These are phyloP conservation scores for Nemophila menziesii DNA, from an alignment of 257 asterid genomes.

Conservation along the genomic window DNA sequence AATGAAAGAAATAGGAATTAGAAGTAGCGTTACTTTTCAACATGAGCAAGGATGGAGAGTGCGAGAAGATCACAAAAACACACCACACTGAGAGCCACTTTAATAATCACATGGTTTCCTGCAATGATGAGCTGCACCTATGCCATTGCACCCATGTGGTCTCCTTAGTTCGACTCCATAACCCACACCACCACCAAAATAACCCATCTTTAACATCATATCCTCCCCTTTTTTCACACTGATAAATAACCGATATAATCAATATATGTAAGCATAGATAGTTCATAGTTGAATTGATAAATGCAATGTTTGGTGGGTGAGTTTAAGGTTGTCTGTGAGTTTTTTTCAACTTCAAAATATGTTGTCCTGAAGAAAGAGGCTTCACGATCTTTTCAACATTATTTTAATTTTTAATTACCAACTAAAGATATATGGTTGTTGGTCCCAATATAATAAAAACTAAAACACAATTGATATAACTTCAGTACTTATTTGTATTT, in stretches of 20 bases:
- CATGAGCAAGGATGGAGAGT: conserved; percentile 72
- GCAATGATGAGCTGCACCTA: conserved; percentile 66
- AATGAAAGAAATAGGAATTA: neutral
- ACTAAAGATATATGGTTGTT: too few relatives aligned
- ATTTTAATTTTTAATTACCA: too few relatives aligned
- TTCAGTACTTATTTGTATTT: too few relatives aligned
- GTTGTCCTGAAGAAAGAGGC: too few relatives aligned
- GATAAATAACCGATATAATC: too few relatives aligned
- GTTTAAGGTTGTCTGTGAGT: neutral
- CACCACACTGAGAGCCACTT: conserved; percentile 93
- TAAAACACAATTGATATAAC: too few relatives aligned
- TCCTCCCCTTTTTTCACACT: neutral
- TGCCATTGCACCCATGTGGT: conserved; percentile 83
- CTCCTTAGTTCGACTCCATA: conserved; percentile 48
- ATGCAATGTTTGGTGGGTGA: neutral
- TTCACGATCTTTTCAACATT: too few relatives aligned
- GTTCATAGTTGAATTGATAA: too few relatives aligned
- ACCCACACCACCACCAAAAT: conserved; percentile 8
- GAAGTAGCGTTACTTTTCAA: conserved; percentile 42
- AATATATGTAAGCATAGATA: neutral
- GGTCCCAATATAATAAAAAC: too few relatives aligned
- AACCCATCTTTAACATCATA: conserved; percentile 28
- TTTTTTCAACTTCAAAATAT: too few relatives aligned
- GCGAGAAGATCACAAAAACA: conserved; percentile 72
- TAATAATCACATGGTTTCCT: conserved; percentile 84